Conservation (phyloP, 225 moss, liverwort and hornwort species). For the Marchantia polymorpha region DNA sequence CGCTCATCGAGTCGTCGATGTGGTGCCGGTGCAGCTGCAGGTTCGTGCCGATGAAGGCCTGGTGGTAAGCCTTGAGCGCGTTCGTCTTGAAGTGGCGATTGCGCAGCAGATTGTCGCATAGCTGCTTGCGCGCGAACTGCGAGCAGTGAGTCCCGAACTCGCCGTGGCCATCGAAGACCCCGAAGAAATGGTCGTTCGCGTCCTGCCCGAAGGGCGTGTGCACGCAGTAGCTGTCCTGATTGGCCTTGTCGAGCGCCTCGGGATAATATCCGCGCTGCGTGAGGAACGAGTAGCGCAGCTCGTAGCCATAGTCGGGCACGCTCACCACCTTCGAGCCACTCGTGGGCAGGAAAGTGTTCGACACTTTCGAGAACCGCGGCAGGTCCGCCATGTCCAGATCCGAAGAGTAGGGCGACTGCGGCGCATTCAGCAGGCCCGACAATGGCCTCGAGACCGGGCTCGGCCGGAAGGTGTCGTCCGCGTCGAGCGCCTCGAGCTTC, state of each 20-base stretch:
- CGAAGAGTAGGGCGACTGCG: slow-evolving; percentile 45
- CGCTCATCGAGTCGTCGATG: slow-evolving; percentile 96
- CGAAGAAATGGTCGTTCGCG: slow-evolving; percentile 82
- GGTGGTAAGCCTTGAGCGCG: slow-evolving; percentile 78
- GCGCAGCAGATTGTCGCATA: slow-evolving; percentile 76
- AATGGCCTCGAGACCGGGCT: slow-evolving; percentile 41
- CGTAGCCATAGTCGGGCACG: slow-evolving; percentile 50
- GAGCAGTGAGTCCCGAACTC: slow-evolving; percentile 95
- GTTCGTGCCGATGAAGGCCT: slow-evolving; percentile 69
- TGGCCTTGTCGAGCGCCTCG: slow-evolving; percentile 88
- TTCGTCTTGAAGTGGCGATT: slow-evolving; percentile 62
- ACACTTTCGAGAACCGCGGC: slow-evolving; percentile 69
- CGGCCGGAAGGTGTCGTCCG: slow-evolving; percentile 45
- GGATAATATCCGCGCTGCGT: slow-evolving; percentile 97
- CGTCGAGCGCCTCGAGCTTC: slow-evolving; percentile 19
- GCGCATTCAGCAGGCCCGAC: slow-evolving; percentile 31
- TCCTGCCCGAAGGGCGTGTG: slow-evolving; percentile 73
- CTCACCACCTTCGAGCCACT: slow-evolving; percentile 69
- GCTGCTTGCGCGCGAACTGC: slow-evolving; percentile 69
- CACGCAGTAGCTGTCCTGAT: slow-evolving; percentile 88
- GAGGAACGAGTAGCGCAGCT: slow-evolving; percentile 79
- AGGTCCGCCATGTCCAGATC: slow-evolving; percentile 45
- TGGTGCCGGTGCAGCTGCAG: slow-evolving; percentile 67
- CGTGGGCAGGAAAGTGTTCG: slow-evolving; percentile 64
- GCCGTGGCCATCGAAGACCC: slow-evolving; percentile 94